These are phyloP conservation scores for Excoecaria agallocha DNA, from an alignment of 345 rosid genomes.

Conservation along the genomic window DNA sequence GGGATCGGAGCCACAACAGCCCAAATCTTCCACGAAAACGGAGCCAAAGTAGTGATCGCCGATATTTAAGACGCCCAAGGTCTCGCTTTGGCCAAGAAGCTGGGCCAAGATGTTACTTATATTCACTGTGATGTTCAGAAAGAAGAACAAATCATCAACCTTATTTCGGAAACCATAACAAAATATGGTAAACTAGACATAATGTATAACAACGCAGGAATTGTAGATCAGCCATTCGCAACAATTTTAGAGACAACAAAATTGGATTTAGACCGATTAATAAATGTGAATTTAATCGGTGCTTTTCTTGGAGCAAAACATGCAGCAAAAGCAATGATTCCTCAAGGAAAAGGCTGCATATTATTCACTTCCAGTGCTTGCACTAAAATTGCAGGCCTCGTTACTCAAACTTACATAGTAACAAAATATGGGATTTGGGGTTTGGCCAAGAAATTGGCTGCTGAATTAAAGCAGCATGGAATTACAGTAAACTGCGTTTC, in stretches of 20 bases:
- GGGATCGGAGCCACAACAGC: slow-evolving; percentile 39
- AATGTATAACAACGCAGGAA: slow-evolving; percentile 45
- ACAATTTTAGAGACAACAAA: neutral
- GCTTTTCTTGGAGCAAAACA: slow-evolving; percentile 11
- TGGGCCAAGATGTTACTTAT: slow-evolving; percentile 31
- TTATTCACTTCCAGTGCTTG: slow-evolving; percentile 4
- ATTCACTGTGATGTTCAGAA: slow-evolving; percentile 37
- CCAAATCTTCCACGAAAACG: slow-evolving; percentile 27
- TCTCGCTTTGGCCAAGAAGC: slow-evolving; percentile 20
- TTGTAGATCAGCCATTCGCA: neutral
- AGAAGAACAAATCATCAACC: slow-evolving; percentile 29
- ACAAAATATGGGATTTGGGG: slow-evolving; percentile 8
- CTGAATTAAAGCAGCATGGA: neutral
- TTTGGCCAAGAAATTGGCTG: neutral
- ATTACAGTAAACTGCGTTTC: slow-evolving; percentile 14
- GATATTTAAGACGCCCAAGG: slow-evolving; percentile 40
- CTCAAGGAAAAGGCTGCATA: neutral
- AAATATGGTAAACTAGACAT: slow-evolving; percentile 42
- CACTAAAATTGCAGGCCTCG: neutral
- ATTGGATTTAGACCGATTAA: neutral
- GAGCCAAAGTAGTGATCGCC: slow-evolving; percentile 43
- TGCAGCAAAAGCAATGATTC: slow-evolving; percentile 6
- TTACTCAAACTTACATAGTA: neutral
- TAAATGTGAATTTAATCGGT: neutral
- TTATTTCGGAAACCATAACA: slow-evolving; percentile 29